Evolutionary conservation across 176 grass and related monocot genomes (phyloP).

Genomic region (Musa troglodytarum): DNA sequence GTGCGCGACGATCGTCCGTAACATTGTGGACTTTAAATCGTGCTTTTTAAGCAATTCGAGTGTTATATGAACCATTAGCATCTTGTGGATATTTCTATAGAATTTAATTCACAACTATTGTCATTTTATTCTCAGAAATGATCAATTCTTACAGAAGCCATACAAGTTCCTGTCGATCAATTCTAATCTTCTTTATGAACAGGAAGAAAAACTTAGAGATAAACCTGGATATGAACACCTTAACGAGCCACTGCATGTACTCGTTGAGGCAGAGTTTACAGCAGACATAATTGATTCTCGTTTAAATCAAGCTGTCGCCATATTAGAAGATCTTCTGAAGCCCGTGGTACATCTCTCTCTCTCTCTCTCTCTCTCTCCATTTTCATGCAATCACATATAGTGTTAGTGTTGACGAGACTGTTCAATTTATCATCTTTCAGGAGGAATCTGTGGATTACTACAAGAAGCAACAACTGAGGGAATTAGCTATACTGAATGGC

Average conservation of each 20-base stretch:
- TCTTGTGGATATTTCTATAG: too few species aligned
- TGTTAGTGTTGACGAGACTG: too few species aligned
- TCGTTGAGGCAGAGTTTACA: constrained; percentile 93
- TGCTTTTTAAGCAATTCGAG: too few species aligned
- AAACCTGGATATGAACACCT: constrained; percentile 98
- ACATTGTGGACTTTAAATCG: too few species aligned
- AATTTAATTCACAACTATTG: too few species aligned
- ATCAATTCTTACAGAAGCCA: too few species aligned
- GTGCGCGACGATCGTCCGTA: too few species aligned
- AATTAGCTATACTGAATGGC: constrained; percentile 91
- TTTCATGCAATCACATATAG: too few species aligned
- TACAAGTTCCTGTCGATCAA: too few species aligned
- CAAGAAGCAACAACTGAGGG: constrained; percentile 93
- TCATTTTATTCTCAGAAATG: too few species aligned
- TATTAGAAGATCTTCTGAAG: constrained; percentile 92
- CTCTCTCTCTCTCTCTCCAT: constrained; percentile 13
- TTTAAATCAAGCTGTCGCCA: constrained; percentile 74
- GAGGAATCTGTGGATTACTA: constrained; percentile 97
- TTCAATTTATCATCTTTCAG: constrained; percentile 22
- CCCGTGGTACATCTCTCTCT: constrained; percentile 58
- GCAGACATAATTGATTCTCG: constrained; percentile 73
- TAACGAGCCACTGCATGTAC: constrained; percentile 81
- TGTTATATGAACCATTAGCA: too few species aligned
- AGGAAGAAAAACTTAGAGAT: constrained; percentile 99
- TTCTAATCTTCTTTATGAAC: constrained; percentile 4